Conservation (phyloP, 2,329 filamentous ascomycete species). For the Colletotrichum sp. region DNA sequence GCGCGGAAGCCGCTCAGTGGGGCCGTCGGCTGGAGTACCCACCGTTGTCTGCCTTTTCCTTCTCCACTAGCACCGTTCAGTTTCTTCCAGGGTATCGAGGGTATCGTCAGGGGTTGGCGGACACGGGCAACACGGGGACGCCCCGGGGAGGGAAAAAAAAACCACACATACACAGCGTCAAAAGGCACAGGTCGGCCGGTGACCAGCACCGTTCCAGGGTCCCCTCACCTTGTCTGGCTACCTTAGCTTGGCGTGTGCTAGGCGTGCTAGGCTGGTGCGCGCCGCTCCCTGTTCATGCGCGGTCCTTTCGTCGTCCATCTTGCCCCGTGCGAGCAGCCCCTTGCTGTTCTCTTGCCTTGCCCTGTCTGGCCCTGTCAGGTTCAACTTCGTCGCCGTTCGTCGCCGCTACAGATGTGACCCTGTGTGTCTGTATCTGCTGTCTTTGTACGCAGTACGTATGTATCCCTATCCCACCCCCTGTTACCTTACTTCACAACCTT, state of each 20-base stretch:
- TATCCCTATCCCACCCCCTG: background rate
- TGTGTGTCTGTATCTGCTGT: background rate
- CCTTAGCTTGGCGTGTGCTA: background rate
- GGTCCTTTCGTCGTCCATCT: background rate
- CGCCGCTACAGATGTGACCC: background rate
- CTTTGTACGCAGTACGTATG: background rate
- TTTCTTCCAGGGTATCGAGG: background rate
- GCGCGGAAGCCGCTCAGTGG: conserved; percentile 19
- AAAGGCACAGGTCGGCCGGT: background rate
- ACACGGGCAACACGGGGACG: conserved; percentile 1
- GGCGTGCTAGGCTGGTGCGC: background rate
- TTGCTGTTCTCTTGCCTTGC: background rate
- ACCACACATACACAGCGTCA: background rate
- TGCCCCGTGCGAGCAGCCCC: background rate
- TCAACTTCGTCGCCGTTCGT: background rate
- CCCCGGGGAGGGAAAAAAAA: background rate
- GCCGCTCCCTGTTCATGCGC: background rate
- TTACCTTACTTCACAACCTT: background rate
- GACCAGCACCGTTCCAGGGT: background rate
- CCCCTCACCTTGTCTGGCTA: background rate
- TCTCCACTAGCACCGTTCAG: background rate
- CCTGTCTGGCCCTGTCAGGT: background rate
- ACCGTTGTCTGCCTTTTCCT: background rate
- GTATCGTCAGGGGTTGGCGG: background rate
- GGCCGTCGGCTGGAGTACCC: background rate